Conservation (phyloP, 2,329 filamentous ascomycete genomes). For the Paraconiothyrium brasiliense region DNA sequence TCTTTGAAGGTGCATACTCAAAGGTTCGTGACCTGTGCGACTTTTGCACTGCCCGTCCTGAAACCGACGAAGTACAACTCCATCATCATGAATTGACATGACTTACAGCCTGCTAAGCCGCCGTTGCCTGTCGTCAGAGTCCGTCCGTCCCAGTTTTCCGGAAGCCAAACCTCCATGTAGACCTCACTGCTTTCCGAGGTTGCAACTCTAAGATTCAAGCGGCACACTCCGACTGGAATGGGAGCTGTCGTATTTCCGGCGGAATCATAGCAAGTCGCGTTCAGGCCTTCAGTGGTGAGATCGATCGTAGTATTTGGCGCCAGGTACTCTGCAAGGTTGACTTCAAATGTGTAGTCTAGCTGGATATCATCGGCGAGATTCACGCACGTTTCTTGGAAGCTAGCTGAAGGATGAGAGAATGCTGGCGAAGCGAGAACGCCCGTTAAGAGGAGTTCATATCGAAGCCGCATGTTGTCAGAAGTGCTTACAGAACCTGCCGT, state of each 20-base stretch:
- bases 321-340: constrained; percentile 23
- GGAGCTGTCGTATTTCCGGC: not conserved
- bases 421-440: not conserved
- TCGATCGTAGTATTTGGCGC: constrained; percentile 21
- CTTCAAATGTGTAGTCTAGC: constrained; percentile 14
- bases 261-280: constrained; percentile 15
- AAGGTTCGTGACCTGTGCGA: no score
- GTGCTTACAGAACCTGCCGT: no score
- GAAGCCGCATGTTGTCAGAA: constrained; percentile 1
- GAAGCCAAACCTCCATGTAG: constrained; percentile 52
- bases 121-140: constrained; percentile 48
- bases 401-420: not conserved
- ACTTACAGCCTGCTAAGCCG: constrained; percentile 47
- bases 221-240: constrained; percentile 43
- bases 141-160: constrained; percentile 49
- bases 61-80: no score
- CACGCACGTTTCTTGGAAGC: constrained; percentile 15
- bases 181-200: constrained; percentile 45
- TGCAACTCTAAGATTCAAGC: constrained; percentile 43
- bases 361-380: constrained; percentile 10
- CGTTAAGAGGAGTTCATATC: not conserved
- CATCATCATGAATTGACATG: not conserved
- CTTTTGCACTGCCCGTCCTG: not conserved
- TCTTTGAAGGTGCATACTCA: no score
- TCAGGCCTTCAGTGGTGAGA: constrained; percentile 17